Base-by-base conservation (phyloP, 176 grass and related monocot species). In the Otatea glauca region DNA sequence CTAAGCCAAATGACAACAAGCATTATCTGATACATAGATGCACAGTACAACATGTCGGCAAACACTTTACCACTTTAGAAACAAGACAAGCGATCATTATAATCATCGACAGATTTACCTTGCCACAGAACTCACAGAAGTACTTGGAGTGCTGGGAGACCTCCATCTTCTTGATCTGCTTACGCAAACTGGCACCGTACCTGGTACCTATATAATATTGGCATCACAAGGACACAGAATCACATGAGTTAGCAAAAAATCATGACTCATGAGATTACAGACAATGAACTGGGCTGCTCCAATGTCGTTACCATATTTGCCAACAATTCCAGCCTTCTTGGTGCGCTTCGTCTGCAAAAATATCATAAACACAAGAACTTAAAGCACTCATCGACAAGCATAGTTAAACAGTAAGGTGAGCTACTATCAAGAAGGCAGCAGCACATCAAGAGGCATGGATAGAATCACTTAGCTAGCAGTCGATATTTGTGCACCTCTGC, bases 161-260 rank as follows among this genome's bases (percentile, higher is more conserved):
- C 78, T 94, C 92, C 90, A 94, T 94, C 71, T 94, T 94, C 92
- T 94, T 94, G 48, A 94, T 94, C 84, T 94, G 90, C 78, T 94
- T 94, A 68, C 90, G 88, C 88, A 94, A 90, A 88, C 93, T 94
- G 53, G 93, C 93, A 86, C 90, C 93, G 70, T 94, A 92, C 86
- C 93, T 94, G 73, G 90, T 94, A 74, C 93, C 93, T 94, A 60
- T 4, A 83, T 71, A 74, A 25, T 13, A 83, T 83, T 48, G 20
- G 78, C 17, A 73, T 72, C 17, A 72, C 43, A 75, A 66, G n/a
- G 27, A 7, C 0, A 75, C 21, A 8, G 21, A 53, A 64, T 59
- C 23, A 54, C 37, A 55, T 1, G 0, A 41, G 34, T 55, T 60
- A 56, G 27, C 69, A 53, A 20, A 32, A 20, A 84, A 34, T 65